Base-by-base conservation (phyloP, 257 asterid genomes). In the Lantana camara region DNA sequence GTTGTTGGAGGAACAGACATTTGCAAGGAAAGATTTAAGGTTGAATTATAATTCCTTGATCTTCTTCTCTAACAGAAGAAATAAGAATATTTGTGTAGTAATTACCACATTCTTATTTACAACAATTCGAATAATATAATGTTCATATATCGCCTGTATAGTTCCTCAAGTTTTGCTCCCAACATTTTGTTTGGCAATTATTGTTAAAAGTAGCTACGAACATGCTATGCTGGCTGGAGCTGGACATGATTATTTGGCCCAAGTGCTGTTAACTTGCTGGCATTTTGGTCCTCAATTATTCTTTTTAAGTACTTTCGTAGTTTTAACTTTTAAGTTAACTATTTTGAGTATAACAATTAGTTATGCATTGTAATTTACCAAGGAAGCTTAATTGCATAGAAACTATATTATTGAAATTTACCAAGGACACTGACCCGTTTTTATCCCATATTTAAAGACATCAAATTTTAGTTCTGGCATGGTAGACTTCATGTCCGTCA, bases 121-220 rank as follows among this genome's bases (percentile, higher is more conserved):
- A 2, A 2, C 2, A 4, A 29, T 22, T 61, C 12, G 27, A 54
- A 47, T 21, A 49, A 38, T 34, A 57, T 29, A 57, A 24, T 37
- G 27, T 49, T 57, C 35, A 19, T 47, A 9, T 24, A 24, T 64
- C n/a, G 48, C 14, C 10, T 67, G 82, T 73, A 47, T 17, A 64
- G 75, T 58, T 42, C 57, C 16, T 66, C 57, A 52, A 38, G 2
- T 1, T 37, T 22, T 20, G 14, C 8, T 10, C 12, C 5, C 8
- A 4, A 9, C 57, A 16, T 7, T 42, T 3, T 3, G 14, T 12
- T 11, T 41, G 30, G 32, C 11, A 12, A 49, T 49, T 47, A 19
- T 17, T 20, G 6, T 4, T 35, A 47, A n/a, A n/a, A 27, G 14
- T 17, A 47, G 27, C 27, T 47, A 13, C 7, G 14, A 47, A 47